Evolutionary conservation across 2,329 filamentous ascomycete species (phyloP), one percentile per base, ranked within the genome.

Genomic region (Microthyrium microscopicum): DNA sequence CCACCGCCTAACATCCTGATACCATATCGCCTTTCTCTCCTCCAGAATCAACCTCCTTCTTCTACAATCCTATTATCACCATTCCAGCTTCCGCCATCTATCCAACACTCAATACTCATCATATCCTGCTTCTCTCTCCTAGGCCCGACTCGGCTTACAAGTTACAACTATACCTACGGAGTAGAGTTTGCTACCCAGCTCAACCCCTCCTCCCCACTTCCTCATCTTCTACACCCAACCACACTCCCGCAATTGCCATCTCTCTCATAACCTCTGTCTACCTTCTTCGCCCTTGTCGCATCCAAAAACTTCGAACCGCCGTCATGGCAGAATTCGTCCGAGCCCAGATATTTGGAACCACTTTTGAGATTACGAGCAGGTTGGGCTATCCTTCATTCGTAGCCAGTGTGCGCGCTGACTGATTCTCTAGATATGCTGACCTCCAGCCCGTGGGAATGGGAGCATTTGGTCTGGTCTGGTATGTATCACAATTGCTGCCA

Each of bases 281-380:
- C 18, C 30, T 21, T 18, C 22, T 20, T 25, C 25, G n/a, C n/a
- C n/a, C n/a, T n/a, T n/a, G n/a, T n/a, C n/a, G n/a, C 42, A 41
- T 22, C 37, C 26, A 4, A 12, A 22, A 26, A 19, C n/a, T 17
- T 29, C 4, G 16, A 36, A 22, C 29, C 12, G 40, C 38, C 71
- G 76, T 54, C 57, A 95, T 98, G 89, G 89, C 89, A 58, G 89
- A 98, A 70, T 98, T 98, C 61, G 83, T 98, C 54, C 81, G 89
- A 62, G 85, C 87, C 55, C 87, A 95, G 70, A 95, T 98, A 59
- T 98, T 98, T 55, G 89, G 89, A 56, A 98, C 89, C 41, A 95
- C 89, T 48, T 98, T 98, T 56, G 89, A 98, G 73, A 95, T 95
- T 62, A 98, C 89, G 48, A 94, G 85, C 61, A 80, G 89, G 84